Base-by-base conservation (phyloP, 2,329 filamentous ascomycete species). In the Knufia petricola region DNA sequence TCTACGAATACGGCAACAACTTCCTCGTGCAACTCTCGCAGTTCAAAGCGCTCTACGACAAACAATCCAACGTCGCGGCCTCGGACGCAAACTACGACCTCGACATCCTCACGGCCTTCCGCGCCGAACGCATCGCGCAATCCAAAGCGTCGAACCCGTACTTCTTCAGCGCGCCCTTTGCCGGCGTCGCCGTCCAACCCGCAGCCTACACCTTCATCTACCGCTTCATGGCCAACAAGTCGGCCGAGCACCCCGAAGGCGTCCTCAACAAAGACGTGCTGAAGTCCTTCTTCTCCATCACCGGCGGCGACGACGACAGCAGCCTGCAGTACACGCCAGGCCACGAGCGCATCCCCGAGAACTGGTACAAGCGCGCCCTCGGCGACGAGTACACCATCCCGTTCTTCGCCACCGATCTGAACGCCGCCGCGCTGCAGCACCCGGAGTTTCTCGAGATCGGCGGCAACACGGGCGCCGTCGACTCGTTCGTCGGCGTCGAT, bases 151-250 rank as follows among this genome's bases (percentile, higher is more conserved):
- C 9, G 12, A 67, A 68, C 46, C 65, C 62, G 41, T 64, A 61
- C 43, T 55, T 68, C 21, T 78, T 74, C 62, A 75, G 72, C 44
- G 73, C 74, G 0, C 75, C 73, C 1, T 68, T 73, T 46, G 73
- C 70, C 2, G 74, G 74, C 13, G 63, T 74, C 43, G 57, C 75
- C n/a, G 68, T 66, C 3, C 67, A 70, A 0, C 73, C 74, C 36
- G 72, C 74, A 6, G 73, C 69, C 1, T 74, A 68, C 52, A 56
- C 68, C 20, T 75, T 75, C 52, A 56, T 65, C 23, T 56, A 68
- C 46, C 65, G 70, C 12, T 53, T 75, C 44, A 64, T 70, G 36
- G 62, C 65, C 28, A 75, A 75, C 51, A 64, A 73, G 42, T 69
- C 69, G 0, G 48, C 46, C 1, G 69, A 71, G 45, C 59, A 69